Percentiles rank a stretch among this genome's conserved stretches.
Conservation (phyloP, 352 stramenopile species). For the Phytophthora meadii region DNA sequence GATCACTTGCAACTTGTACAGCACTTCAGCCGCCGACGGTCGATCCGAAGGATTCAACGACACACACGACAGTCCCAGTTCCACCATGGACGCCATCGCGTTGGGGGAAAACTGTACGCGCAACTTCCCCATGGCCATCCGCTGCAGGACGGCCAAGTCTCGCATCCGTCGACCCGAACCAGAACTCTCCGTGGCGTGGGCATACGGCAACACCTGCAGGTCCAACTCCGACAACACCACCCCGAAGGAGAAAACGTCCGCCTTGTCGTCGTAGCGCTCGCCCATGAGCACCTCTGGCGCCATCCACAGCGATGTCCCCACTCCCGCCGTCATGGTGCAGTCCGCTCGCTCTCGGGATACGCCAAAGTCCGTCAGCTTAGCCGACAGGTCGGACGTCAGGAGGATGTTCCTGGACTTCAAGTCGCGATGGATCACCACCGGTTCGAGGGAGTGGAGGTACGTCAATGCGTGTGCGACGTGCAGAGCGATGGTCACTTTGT, state of each 20-base stretch:
- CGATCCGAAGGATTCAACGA: constrained; percentile 30
- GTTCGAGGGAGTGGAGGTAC: constrained; percentile 63
- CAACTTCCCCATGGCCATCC: constrained; percentile 32
- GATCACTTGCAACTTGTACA: constrained; percentile 20
- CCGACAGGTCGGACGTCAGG: constrained; percentile 4
- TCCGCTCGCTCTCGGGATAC: constrained; percentile 24
- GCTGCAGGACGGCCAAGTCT: constrained; percentile 32
- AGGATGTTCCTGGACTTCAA: constrained; percentile 46
- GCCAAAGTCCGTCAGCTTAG: constrained; percentile 46
- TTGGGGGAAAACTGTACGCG: constrained; percentile 33
- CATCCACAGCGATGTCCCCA: constrained; percentile 39
- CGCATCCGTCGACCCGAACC: constrained; percentile 10
- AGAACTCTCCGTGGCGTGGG: constrained; percentile 11
- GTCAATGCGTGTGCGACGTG: constrained; percentile 58
- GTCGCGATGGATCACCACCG: constrained; percentile 49
- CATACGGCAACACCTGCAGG: constrained; percentile 22
- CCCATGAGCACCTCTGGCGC: constrained; percentile 37
- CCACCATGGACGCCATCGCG: constrained; percentile 17
- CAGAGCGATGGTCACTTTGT: constrained; percentile 54
- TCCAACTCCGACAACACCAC: constrained; percentile 39
- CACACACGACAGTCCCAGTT: constrained; percentile 33
- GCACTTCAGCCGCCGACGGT: constrained; percentile 30
- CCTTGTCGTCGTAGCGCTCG: constrained; percentile 26
- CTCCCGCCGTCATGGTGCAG: constrained; percentile 38
- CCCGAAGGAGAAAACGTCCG: constrained; percentile 46